These are phyloP conservation scores for Geranomyces variabilis DNA, from an alignment of 192 early-diverging fungal genomes.

Conservation along the genomic window DNA sequence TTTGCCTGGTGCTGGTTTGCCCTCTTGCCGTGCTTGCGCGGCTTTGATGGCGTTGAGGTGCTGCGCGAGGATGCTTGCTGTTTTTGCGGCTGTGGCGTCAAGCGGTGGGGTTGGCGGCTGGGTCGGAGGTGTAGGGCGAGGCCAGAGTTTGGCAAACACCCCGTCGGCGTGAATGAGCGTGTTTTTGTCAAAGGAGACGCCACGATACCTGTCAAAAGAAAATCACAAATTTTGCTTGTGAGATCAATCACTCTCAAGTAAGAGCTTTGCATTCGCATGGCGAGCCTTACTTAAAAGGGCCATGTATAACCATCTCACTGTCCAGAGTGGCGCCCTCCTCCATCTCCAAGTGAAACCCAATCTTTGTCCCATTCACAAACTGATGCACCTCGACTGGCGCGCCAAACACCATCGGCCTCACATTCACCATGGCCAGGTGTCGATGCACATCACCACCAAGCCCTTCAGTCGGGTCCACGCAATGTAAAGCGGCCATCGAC, in stretches of 20 bases:
- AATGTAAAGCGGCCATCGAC: neutral
- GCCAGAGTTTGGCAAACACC: constrained; percentile 4
- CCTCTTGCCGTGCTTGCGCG: constrained; percentile 17
- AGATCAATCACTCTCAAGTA: too few species aligned
- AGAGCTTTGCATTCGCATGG: too few species aligned
- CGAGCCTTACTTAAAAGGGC: constrained; percentile 24
- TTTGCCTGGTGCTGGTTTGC: neutral
- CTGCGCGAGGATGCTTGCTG: neutral
- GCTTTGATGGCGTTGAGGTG: constrained; percentile 21
- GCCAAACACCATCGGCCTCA: neutral
- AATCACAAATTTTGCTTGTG: too few species aligned
- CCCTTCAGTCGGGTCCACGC: neutral
- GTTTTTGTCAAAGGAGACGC: neutral
- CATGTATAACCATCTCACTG: constrained; percentile 28
- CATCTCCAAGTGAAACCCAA: constrained; percentile 20
- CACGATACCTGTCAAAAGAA: constrained; percentile 13
- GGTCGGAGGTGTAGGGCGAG: neutral
- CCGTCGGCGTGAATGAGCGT: constrained; percentile 32
- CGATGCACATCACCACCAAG: neutral
- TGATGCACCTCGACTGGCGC: constrained; percentile 10
- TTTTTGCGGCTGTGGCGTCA: neutral
- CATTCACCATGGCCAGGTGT: constrained; percentile 20
- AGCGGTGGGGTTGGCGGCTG: neutral
- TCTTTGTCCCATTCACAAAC: constrained; percentile 8
- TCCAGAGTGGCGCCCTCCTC: constrained; percentile 20